Base-by-base conservation (phyloP, 2,329 filamentous ascomycete genomes). In the Apiospora koreana region DNA sequence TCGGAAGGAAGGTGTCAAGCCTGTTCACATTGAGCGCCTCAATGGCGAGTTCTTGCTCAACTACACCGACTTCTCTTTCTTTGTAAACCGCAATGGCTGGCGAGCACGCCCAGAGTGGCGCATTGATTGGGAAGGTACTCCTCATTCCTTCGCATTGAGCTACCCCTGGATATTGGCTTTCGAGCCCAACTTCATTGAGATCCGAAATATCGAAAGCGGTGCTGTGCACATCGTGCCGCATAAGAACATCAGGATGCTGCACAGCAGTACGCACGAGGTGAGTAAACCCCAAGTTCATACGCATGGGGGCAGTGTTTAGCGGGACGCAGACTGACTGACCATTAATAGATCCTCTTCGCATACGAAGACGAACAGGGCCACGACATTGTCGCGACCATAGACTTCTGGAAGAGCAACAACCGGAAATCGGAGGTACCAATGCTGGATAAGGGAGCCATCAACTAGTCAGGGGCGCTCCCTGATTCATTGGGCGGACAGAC, bases 1-100 rank as follows among this genome's bases (percentile, higher is more conserved):
- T 28, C 91, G 94, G 71, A 96, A 96, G 80, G 95, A 98, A 82
- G 94, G 94, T 77, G 94, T 96, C 77, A 94, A 93, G 80, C 95
- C 96, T 2, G 97, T 99, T 74, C 95, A 98, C 78, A 98, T 99
- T 75, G 97, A 99, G 82, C 93, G 96, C 64, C 91, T 98, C 79
- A 97, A 97, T 75, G 95, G 95, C 80, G 96, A 99, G 79, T 99
- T 99, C 86, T 82, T 99, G 75, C 91, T 99, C 73, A 98, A 98
- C 82, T 99, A 99, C 83, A 96, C 94, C 5, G 96, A 99, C 80
- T 99, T 98, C 82, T 97, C 94, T 16, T 99, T 99, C 89, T 99
- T 98, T 78, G 96, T 99, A 79, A 98, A 99, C 82, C 91, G 96
- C 77, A 98, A 99, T 80, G 96, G 96, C 46, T 99, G 96, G 96